These are phyloP conservation scores for Entoloma clypeatum DNA, from an alignment of 1,284 basidiomycete genomes.

Conservation along the genomic window DNA sequence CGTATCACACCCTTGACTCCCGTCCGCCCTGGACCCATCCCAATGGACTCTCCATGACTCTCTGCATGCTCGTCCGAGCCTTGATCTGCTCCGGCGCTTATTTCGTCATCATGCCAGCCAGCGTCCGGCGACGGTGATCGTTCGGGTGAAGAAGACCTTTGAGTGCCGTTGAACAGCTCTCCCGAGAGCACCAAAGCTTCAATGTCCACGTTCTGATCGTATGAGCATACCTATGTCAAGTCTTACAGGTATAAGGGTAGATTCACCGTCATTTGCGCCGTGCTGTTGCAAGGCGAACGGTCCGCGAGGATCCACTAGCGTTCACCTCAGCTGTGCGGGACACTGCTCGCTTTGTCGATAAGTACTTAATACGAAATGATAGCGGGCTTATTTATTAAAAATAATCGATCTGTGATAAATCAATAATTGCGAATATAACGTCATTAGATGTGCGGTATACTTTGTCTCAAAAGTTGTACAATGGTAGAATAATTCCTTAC, in stretches of 20 bases:
- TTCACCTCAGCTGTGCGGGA: too few species aligned
- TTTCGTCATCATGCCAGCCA: conserved; percentile 47
- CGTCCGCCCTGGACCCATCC: conserved; percentile 80
- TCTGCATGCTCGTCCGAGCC: conserved; percentile 48
- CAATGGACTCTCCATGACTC: conserved; percentile 48
- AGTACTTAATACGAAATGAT: too few species aligned
- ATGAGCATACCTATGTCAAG: conserved; percentile 5
- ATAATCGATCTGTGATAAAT: neutral
- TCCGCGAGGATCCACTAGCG: too few species aligned
- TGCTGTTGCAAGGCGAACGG: too few species aligned
- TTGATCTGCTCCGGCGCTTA: conserved; percentile 29
- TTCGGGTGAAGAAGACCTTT: conserved; percentile 52
- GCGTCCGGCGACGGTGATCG: conserved; percentile 43
- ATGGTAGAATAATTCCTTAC: too few species aligned
- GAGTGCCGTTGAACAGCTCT: conserved; percentile 61
- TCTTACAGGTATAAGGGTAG: too few species aligned
- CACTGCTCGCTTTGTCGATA: too few species aligned
- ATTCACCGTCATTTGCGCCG: too few species aligned
- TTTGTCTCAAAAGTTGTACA: too few species aligned
- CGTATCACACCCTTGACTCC: conserved; percentile 83
- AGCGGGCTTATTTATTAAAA: neutral
- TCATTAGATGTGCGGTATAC: too few species aligned
- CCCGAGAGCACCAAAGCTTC: conserved; percentile 79
- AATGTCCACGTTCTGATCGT: conserved; percentile 46
- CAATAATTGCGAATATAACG: neutral